phyloP scores from a whole-genome alignment of 2,329 filamentous ascomycete genomes.

The Hawksworthiomyces lignivorus region DNA sequence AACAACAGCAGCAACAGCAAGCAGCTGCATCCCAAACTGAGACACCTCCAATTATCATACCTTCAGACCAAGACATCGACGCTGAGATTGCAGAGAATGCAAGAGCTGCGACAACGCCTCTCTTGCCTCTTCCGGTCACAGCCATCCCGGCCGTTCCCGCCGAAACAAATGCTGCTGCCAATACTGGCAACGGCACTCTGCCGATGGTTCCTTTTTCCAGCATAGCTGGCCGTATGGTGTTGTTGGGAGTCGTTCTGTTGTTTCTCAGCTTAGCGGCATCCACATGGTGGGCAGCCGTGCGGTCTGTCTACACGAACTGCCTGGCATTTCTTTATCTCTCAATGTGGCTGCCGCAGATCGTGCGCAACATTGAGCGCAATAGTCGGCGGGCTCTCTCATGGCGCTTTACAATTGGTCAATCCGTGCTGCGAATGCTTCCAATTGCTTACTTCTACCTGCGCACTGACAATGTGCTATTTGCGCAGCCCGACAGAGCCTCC shows the following conservation, averaged over 20 bases:
- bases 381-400: slow-evolving; percentile 85
- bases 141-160: slow-evolving; percentile 25
- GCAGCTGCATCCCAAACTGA: not conserved
- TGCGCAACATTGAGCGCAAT: slow-evolving; percentile 82
- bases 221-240: slow-evolving; percentile 49
- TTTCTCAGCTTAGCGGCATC: slow-evolving; percentile 53
- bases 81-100: slow-evolving; percentile 45
- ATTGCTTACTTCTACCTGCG: slow-evolving; percentile 80
- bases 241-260: slow-evolving; percentile 46
- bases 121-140: slow-evolving; percentile 17
- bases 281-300: slow-evolving; percentile 50
- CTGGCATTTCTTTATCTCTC: slow-evolving; percentile 73
- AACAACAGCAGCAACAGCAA: slow-evolving; percentile 13
- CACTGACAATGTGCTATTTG: slow-evolving; percentile 72
- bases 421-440: slow-evolving; percentile 66
- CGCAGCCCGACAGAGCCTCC: slow-evolving; percentile 57
- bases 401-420: slow-evolving; percentile 84
- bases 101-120: slow-evolving; percentile 21
- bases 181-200: slow-evolving; percentile 20
- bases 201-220: slow-evolving; percentile 39
- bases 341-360: slow-evolving; percentile 87
- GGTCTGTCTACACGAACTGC: slow-evolving; percentile 51
- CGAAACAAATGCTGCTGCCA: slow-evolving; percentile 24
- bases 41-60: slow-evolving; percentile 45
- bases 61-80: slow-evolving; percentile 56